Evolutionary conservation across 176 grass and related monocot genomes (phyloP), one percentile per base, ranked within the genome.

Genomic region (Secale cereale): DNA sequence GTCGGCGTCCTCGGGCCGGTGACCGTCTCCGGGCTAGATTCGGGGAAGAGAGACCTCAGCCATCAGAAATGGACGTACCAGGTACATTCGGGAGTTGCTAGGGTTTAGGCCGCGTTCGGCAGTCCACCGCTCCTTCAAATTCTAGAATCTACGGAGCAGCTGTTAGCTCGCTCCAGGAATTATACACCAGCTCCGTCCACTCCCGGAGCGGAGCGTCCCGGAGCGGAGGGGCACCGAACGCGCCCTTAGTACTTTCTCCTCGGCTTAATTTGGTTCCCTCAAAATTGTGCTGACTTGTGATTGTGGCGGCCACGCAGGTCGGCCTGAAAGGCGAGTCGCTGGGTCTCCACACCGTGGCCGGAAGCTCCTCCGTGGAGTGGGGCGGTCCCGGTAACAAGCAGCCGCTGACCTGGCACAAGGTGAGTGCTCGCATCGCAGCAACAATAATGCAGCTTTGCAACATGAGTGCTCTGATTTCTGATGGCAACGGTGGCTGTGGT

Each of bases 381-480:
- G 86, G 88, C 2, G 62, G 54, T n/a, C 72, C 86, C 6, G 82
- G 75, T 52, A 84, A 71, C 50, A 81, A 77, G 41, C 87, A 90
- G 85, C 91, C 93, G n/a, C 65, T 98, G 70, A 98, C 96, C 6
- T 98, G 96, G 96, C 94, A 94, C 88, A 95, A 95, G 91, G 96
- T 98, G 4, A 82, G 81, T 52, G 5, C 6, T 19, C 16, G 48
- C 48, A 52, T 19, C 16, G 48, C 48, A 52, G 48, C 48, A 52
- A 52, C 48, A 52, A 52, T 52, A 52, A 52, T 7, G 48, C 48
- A 52, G 16, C 48, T 52, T 52, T 52, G 48, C 48, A 52, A 52
- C 48, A 46, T 46, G 3, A 14, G 43, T 1, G 1, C 8, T 11
- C 39, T 11, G 37, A 9, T 39, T 2, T 50, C 46, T 19, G 48